phyloP scores from a whole-genome alignment of 306 rosid genomes.

The Prunus dulcis region DNA sequence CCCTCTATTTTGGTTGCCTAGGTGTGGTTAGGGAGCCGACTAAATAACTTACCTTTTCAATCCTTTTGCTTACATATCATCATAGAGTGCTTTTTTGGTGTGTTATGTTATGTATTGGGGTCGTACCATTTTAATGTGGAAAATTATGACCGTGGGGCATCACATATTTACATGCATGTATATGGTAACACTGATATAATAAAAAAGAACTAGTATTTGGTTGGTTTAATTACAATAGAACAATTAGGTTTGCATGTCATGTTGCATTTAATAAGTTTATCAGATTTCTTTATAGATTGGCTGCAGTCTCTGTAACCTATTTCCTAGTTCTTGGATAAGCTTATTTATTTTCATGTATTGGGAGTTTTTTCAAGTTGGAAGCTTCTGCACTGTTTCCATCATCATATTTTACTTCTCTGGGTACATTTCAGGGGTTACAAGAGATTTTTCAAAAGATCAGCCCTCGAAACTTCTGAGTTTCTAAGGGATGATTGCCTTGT shows the following conservation, averaged over 20 bases:
- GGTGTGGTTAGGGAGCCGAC: no score
- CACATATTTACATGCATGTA: no score
- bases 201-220: background rate
- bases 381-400: background rate
- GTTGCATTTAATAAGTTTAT: background rate
- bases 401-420: background rate
- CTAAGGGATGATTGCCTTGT: conserved; percentile 85
- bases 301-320: background rate
- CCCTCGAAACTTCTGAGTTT: conserved; percentile 69
- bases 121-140: background rate
- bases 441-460: conserved; percentile 69
- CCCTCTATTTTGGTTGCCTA: no score
- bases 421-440: conserved; percentile 80
- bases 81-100: no score
- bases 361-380: background rate
- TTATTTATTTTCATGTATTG: background rate
- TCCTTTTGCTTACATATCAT: no score
- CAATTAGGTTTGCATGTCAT: background rate
- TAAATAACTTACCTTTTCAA: no score
- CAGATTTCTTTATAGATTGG: background rate
- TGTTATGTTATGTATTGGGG: no score
- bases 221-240: background rate
- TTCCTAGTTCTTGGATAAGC: background rate
- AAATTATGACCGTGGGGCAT: background rate
- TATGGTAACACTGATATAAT: background rate